Evolutionary conservation across 441 rosid species (phyloP).

Genomic region (Mallotus japonicus): DNA sequence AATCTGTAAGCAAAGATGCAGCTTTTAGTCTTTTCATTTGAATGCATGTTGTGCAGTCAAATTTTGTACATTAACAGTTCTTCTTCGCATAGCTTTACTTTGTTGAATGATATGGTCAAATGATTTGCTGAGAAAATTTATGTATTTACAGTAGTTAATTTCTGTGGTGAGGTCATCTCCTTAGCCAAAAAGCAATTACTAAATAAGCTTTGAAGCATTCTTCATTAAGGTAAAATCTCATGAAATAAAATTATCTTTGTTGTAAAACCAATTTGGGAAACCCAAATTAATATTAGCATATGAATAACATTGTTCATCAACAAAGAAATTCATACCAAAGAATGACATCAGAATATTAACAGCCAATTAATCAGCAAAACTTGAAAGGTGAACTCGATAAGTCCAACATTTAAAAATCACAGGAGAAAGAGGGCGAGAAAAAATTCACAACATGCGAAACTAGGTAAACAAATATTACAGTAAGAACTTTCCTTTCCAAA

Average conservation of each 20-base stretch:
- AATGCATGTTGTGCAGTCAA: not conserved
- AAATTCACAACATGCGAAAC: constrained; percentile 32
- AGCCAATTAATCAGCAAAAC: constrained; percentile 9
- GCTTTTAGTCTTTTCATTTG: not conserved
- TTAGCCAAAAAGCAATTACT: too few species aligned
- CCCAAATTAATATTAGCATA: too few species aligned
- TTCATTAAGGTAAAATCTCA: too few species aligned
- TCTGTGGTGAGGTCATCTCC: too few species aligned
- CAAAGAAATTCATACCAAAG: not conserved
- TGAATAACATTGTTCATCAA: not conserved
- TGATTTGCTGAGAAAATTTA: too few species aligned
- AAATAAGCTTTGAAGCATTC: too few species aligned
- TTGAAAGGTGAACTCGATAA: not conserved
- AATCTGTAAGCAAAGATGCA: not conserved
- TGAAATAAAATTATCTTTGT: too few species aligned
- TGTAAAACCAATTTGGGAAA: too few species aligned
- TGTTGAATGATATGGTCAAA: too few species aligned
- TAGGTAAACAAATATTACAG: constrained; percentile 35
- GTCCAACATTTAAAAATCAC: constrained; percentile 13
- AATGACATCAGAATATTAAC: not conserved
- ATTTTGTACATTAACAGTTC: not conserved
- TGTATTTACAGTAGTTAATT: too few species aligned
- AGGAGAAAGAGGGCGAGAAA: not conserved
- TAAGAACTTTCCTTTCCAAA: constrained; percentile 21
- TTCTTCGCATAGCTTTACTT: too few species aligned